phyloP scores from a whole-genome alignment of 257 asterid genomes.

The Penstemon davidsonii region DNA sequence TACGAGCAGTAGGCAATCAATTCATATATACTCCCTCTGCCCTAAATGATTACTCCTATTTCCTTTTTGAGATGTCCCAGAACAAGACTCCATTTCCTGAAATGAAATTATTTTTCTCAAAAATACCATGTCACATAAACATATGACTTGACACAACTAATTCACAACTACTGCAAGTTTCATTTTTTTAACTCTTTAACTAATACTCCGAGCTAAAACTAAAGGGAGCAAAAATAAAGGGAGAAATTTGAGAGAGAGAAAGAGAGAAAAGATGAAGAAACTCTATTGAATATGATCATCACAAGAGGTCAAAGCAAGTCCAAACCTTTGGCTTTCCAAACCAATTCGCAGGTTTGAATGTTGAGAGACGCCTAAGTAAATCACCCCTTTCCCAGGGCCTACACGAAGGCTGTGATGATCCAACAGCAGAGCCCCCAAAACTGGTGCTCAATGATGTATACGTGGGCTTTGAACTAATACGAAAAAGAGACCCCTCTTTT shows the following conservation, averaged over 20 bases:
- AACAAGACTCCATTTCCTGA: too few relatives aligned
- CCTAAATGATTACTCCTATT: too few relatives aligned
- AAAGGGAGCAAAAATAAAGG: too few relatives aligned
- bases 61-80: too few relatives aligned
- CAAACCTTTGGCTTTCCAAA: slow-evolving; percentile 93
- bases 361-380: slow-evolving; percentile 87
- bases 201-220: too few relatives aligned
- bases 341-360: slow-evolving; percentile 91
- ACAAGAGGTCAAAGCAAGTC: slow-evolving; percentile 25
- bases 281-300: slow-evolving; percentile 13
- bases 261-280: neutral
- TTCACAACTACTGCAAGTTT: too few relatives aligned
- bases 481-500: slow-evolving; percentile 80
- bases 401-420: slow-evolving; percentile 91
- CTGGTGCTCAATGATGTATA: slow-evolving; percentile 78
- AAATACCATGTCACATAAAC: too few relatives aligned
- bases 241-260: too few relatives aligned
- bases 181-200: too few relatives aligned
- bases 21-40: too few relatives aligned
- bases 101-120: too few relatives aligned
- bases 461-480: slow-evolving; percentile 73
- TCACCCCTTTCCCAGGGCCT: slow-evolving; percentile 99
- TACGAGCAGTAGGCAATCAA: neutral
- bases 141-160: too few relatives aligned
- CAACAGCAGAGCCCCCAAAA: slow-evolving; percentile 90